Base-by-base conservation (phyloP, 495 filamentous ascomycete genomes). In the Talaromyces liani region DNA sequence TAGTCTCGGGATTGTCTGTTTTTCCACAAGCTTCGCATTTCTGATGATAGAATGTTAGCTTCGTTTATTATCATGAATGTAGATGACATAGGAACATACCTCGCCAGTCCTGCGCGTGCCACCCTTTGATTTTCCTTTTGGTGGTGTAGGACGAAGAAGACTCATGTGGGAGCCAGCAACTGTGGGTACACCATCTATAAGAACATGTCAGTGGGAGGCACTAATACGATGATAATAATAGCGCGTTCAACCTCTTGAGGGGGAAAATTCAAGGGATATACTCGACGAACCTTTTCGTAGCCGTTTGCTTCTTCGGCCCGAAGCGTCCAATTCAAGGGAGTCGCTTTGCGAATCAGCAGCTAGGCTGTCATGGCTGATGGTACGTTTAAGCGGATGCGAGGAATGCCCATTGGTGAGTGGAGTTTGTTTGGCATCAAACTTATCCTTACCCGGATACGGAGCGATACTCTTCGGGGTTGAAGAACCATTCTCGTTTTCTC, bases 141-240 rank as follows among this genome's bases (percentile, higher is more conserved):
- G 89, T 20, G 83, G 88, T 9, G 89, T 86, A 45, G 92, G 91
- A 53, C 92, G 89, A 68, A 96, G 90, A 64, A 96, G 81, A 63
- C 89, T 93, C 94, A 98, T 98, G 77, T 97, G 92, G 41, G 93
- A 97, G 31, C 95, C 94, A 65, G 91, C 92, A 63, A 98, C 90
- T 45, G 91, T 96, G 18, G 93, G 93, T 60, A 88, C 87, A 47
- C 85, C 84, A 83, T 94, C 91, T 93, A 58, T 67, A 69, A 63
- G 67, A 71, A 65, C 41, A 20, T 7, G 29, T 64, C 55, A 70
- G 53, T 29, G 22, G 10, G 1, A 14, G 12, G 10, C 2, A 68
- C 62, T 58, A 60, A 51, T 14, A 62, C 5, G 64, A 2, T 58
- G 33, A 27, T 20, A 31, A 41, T 31, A 36, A 55, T 25, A 16